Conservation (phyloP, 768 basidiomycete species). For the Leccinum subtestaceum region DNA sequence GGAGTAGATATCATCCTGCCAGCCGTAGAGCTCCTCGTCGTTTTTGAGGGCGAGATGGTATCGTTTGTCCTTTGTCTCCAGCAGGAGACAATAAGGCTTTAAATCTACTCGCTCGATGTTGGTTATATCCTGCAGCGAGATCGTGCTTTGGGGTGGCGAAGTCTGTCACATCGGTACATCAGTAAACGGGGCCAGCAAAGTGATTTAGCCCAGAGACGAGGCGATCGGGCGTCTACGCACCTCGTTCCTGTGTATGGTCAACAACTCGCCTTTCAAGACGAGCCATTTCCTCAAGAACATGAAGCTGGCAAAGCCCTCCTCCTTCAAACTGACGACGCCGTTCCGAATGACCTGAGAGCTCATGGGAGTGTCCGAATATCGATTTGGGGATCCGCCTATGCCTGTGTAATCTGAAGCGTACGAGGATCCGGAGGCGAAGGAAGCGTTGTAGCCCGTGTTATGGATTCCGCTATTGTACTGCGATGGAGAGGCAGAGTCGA, state of each 20-base stretch:
- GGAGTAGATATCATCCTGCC: conserved; percentile 96
- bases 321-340: conserved; percentile 86
- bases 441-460: conserved; percentile 57
- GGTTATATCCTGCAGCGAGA: conserved; percentile 72
- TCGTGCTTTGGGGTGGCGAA: conserved; percentile 54
- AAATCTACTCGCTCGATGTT: conserved; percentile 90
- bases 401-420: conserved; percentile 71
- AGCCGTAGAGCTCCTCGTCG: conserved; percentile 96
- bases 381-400: conserved; percentile 77
- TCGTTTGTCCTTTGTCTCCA: conserved; percentile 84
- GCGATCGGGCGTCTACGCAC: conserved; percentile 42
- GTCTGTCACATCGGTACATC: conserved; percentile 35
- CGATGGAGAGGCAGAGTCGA: conserved; percentile 33
- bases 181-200: neutral
- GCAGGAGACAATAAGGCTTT: conserved; percentile 89
- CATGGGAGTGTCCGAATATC: conserved; percentile 37
- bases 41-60: conserved; percentile 81
- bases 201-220: neutral
- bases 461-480: conserved; percentile 42
- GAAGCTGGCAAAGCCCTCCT: conserved; percentile 90
- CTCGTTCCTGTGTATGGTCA: conserved; percentile 90
- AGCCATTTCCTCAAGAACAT: conserved; percentile 92
- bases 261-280: conserved; percentile 72
- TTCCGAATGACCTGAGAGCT: conserved; percentile 53
- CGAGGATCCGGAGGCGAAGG: conserved; percentile 58